Percentiles rank a stretch among this genome's conserved stretches.
These are phyloP conservation scores for Spathaspora gorwiae DNA, from an alignment of 805 yeast species.

Conservation along the genomic window DNA sequence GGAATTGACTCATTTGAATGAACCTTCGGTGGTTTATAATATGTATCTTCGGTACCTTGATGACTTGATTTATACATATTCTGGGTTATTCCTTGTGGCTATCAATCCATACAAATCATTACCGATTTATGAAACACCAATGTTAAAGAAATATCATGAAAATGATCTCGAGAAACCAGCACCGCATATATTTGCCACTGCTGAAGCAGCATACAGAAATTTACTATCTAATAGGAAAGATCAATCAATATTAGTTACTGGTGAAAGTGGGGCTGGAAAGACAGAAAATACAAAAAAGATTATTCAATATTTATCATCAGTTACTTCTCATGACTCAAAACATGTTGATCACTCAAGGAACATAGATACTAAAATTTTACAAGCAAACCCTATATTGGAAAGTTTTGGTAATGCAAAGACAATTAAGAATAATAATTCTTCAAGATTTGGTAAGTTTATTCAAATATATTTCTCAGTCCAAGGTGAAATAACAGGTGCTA, in stretches of 20 bases:
- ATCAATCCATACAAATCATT: constrained; percentile 83
- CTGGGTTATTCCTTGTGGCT: constrained; percentile 93
- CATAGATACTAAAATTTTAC: constrained; percentile 81
- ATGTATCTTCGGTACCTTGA: constrained; percentile 69
- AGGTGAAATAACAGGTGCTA: constrained; percentile 78
- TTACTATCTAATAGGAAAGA: constrained; percentile 64
- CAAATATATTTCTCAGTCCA: constrained; percentile 67
- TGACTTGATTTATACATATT: constrained; percentile 84
- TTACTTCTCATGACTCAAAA: constrained; percentile 35
- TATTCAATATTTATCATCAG: constrained; percentile 82
- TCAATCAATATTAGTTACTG: constrained; percentile 94
- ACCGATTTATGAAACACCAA: constrained; percentile 62
- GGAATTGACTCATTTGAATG: constrained; percentile 87
- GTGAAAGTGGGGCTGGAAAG: constrained; percentile 98
- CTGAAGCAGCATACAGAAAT: constrained; percentile 75
- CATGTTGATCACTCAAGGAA: constrained; percentile 13
- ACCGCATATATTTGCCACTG: constrained; percentile 90
- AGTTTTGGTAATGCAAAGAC: constrained; percentile 98
- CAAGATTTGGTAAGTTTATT: constrained; percentile 94
- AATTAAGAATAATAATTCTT: constrained; percentile 86
- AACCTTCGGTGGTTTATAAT: constrained; percentile 91
- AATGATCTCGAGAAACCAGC: constrained; percentile 34
- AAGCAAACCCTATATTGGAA: constrained; percentile 93
- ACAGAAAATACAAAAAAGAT: constrained; percentile 96
- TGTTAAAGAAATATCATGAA: constrained; percentile 51